Evolutionary conservation across 441 rosid genomes (phyloP), one percentile per base, ranked within the genome.

Genomic region (Dalechampia spathulata): DNA sequence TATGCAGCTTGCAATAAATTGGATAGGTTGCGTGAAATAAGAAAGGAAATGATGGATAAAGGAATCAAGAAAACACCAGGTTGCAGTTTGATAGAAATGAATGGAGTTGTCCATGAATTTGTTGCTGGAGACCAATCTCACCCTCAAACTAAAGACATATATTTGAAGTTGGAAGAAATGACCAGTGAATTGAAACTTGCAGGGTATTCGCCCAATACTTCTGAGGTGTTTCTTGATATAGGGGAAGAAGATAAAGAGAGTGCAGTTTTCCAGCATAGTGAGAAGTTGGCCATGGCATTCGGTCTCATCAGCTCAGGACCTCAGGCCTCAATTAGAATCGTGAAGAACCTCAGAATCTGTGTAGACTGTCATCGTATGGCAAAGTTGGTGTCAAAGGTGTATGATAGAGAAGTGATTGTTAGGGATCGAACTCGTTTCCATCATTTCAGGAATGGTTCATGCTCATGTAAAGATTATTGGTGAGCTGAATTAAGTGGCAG

Each of bases 351-450:
- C 58, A 76, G 91, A 62, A 76, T 83, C 27, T 87, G 97, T 53
- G 75, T 69, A 67, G 87, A 81, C 34, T 90, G 96, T 67, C 97
- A 87, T 70, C 69, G 55, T 40, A 82, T 83, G 55, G 78, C 83
- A 23, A 87, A 85, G 75, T 64, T 70, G 71, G 86, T 83, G 43
- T 85, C 94, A 63, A 80, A 80, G 75, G 72, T 81, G 40, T 79
- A 80, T n/a, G 72, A 76, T 39, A 80, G 83, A 30, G 74, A 63
- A 63, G 77, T 85, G 53, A 72, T 80, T 60, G 74, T 83, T 10
- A 81, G 97, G 70, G 96, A 90, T 65, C 80, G 87, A 16, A 79
- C 91, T 52, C 78, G 96, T 40, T 90, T 90, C 70, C 97, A 87
- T 61, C 91, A 80, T 73, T 87, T 90, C 69, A 70, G 72, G 70